phyloP scores from a whole-genome alignment of 768 basidiomycete species.

The Hericium erinaceus region DNA sequence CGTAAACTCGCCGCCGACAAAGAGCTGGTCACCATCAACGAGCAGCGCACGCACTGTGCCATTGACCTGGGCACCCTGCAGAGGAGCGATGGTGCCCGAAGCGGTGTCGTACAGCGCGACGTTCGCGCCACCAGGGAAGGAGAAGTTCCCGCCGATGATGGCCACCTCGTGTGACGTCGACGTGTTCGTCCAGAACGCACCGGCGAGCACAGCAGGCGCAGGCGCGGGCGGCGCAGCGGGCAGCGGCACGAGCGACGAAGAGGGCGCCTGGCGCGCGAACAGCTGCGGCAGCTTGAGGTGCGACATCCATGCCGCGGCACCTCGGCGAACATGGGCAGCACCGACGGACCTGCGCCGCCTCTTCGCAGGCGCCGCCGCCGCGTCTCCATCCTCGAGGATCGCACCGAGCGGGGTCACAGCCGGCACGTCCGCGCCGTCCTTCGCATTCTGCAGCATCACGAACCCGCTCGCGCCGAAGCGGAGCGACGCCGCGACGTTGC shows the following conservation, averaged over 20 bases:
- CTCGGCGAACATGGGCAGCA: conserved; percentile 22
- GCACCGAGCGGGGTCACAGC: conserved; percentile 51
- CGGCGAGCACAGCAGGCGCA: conserved; percentile 78
- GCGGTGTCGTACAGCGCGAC: conserved; percentile 65
- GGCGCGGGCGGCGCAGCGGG: conserved; percentile 44
- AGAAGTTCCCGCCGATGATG: conserved; percentile 88
- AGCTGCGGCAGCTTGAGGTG: conserved; percentile 33
- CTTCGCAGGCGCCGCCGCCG: conserved; percentile 23
- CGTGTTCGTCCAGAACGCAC: conserved; percentile 83
- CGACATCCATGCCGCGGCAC: conserved; percentile 39
- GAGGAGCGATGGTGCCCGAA: conserved; percentile 37
- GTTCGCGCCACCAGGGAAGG: conserved; percentile 39
- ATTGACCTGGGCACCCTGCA: conserved; percentile 53
- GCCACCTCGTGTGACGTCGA: conserved; percentile 55
- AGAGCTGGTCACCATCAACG: conserved; percentile 62
- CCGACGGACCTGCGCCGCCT: conserved; percentile 24
- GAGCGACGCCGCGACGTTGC: conserved; percentile 46
- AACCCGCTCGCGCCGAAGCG: conserved; percentile 72
- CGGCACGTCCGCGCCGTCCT: conserved; percentile 32
- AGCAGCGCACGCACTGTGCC: conserved; percentile 74
- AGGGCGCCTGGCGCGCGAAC: conserved; percentile 38
- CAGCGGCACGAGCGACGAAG: conserved; percentile 38
- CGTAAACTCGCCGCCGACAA: conserved; percentile 80
- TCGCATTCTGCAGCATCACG: conserved; percentile 65
- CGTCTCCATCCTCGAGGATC: conserved; percentile 35